Percentiles rank a stretch among this genome's conserved stretches.
These are phyloP conservation scores for Volvox africanus DNA, from an alignment of 139 green algal genomes.

Conservation along the genomic window DNA sequence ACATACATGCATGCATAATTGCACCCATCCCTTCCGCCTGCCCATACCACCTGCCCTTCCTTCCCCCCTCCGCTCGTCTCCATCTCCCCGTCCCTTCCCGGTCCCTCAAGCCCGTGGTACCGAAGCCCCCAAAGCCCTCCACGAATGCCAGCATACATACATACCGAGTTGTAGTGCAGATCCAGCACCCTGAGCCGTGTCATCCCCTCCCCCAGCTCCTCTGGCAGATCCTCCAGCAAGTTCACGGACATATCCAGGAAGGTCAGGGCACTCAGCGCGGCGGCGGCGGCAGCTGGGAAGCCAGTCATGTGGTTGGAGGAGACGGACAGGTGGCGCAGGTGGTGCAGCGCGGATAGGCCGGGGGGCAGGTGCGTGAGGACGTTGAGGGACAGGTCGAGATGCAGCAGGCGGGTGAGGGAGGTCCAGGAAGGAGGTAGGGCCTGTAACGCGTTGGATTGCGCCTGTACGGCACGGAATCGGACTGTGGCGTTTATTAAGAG, in stretches of 20 bases:
- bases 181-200: not conserved
- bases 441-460: constrained; percentile 12
- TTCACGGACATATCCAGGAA: not conserved
- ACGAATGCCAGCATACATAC: too few species aligned
- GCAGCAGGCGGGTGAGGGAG: not conserved
- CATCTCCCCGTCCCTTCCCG: too few species aligned
- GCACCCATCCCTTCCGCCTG: too few species aligned
- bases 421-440: not conserved
- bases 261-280: not conserved
- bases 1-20: too few species aligned
- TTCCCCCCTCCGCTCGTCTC: too few species aligned
- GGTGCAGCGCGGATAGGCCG: constrained; percentile 2
- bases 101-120: too few species aligned
- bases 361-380: not conserved
- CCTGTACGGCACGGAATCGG: not conserved
- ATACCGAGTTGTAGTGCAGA: constrained; percentile 13
- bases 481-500: not conserved
- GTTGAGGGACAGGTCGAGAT: constrained; percentile 16
- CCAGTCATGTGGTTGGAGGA: not conserved
- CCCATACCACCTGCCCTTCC: too few species aligned
- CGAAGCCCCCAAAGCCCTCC: too few species aligned
- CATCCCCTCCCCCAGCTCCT: not conserved
- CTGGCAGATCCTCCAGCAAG: not conserved
- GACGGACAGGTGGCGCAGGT: not conserved
- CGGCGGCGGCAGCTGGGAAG: not conserved